phyloP scores from a whole-genome alignment of 306 rosid genomes.

The Quercus engelmannii region DNA sequence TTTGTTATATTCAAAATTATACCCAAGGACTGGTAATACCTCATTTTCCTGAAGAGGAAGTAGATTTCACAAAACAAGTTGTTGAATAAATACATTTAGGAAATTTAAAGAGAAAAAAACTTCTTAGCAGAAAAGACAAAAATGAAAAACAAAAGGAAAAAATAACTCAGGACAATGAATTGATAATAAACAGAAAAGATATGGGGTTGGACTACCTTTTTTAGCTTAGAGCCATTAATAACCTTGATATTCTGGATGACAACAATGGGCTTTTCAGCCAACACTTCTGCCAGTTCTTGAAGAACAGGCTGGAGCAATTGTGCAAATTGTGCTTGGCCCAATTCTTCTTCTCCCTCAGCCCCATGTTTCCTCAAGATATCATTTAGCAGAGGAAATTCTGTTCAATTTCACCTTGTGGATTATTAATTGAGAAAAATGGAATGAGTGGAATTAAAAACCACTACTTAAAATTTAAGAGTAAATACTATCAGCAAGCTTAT shows the following conservation, averaged over 20 bases:
- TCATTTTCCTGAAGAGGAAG: constrained; percentile 6
- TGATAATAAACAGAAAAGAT: neutral
- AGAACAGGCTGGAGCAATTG: constrained; percentile 79
- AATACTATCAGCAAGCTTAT: neutral
- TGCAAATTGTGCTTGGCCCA: constrained; percentile 98
- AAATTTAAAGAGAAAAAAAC: neutral
- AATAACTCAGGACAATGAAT: neutral
- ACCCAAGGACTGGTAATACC: neutral
- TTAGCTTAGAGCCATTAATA: constrained; percentile 64
- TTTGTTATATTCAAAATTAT: neutral
- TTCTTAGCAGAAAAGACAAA: neutral
- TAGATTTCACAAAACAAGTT: neutral
- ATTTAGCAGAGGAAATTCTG: constrained; percentile 74
- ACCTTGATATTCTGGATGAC: constrained; percentile 53
- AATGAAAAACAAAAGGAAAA: neutral
- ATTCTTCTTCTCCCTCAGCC: constrained; percentile 63
- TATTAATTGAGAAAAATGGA: constrained; percentile 4
- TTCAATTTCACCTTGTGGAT: constrained; percentile 26
- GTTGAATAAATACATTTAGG: neutral
- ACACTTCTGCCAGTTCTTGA: constrained; percentile 74
- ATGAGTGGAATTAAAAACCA: neutral
- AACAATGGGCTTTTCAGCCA: constrained; percentile 55
- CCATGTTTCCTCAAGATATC: constrained; percentile 67
- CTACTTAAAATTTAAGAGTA: neutral
- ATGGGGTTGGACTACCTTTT: constrained; percentile 50